phyloP scores from a whole-genome alignment of 2,329 filamentous ascomycete species.

The Scortechinia acanthostroma region DNA sequence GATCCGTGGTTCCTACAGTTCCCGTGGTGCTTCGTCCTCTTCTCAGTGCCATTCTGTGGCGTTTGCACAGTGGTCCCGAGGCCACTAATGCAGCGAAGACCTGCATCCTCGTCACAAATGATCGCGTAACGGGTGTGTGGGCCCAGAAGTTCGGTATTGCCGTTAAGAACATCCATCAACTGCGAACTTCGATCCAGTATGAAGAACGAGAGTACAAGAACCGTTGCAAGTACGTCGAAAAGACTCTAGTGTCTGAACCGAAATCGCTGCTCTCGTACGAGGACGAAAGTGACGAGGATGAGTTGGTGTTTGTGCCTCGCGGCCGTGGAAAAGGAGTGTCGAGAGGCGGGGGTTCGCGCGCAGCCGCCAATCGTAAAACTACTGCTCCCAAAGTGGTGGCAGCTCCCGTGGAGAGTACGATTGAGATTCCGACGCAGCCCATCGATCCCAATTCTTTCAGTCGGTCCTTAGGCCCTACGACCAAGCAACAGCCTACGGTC shows the following conservation, averaged over 20 bases:
- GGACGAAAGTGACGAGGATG: constrained; percentile 36
- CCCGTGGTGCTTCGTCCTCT: constrained; percentile 27
- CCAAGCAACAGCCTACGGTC: constrained; percentile 14
- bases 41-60: constrained; percentile 33
- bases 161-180: constrained; percentile 35
- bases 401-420: constrained; percentile 14
- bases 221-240: constrained; percentile 32
- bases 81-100: constrained; percentile 20
- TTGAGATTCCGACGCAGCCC: constrained; percentile 32
- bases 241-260: constrained; percentile 16
- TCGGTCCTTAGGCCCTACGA: constrained; percentile 20
- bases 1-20: constrained; percentile 22
- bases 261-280: constrained; percentile 34
- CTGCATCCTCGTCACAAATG: constrained; percentile 32
- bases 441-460: constrained; percentile 38
- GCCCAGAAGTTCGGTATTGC: constrained; percentile 35
- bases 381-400: constrained; percentile 9
- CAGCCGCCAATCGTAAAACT: constrained; percentile 15
- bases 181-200: constrained; percentile 33
- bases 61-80: constrained; percentile 23
- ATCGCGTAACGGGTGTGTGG: constrained; percentile 28
- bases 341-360: constrained; percentile 14
- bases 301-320: constrained; percentile 27
- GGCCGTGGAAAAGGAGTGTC: constrained; percentile 22
- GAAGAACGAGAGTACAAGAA: constrained; percentile 33